Evolutionary conservation across 768 basidiomycete genomes (phyloP).

Genomic region (Tylopilus sp.): DNA sequence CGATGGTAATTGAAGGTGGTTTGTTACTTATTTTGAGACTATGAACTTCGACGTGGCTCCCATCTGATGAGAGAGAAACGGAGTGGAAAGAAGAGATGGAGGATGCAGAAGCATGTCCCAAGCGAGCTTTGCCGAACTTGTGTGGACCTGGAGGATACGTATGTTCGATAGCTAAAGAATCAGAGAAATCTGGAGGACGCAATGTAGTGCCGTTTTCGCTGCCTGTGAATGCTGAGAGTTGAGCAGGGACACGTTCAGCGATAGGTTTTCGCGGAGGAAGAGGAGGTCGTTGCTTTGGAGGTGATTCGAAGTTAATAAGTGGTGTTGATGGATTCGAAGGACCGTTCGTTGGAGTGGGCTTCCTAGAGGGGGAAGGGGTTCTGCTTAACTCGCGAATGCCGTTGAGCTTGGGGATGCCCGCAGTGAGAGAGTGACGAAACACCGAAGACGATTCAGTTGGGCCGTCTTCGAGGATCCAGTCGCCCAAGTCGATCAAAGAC

Average conservation of each 20-base stretch:
- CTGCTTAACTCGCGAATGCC: conserved; percentile 20
- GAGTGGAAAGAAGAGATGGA: conserved; percentile 84
- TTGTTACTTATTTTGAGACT: conserved; percentile 23
- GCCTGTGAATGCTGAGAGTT: conserved; percentile 18
- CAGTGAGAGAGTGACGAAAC: conserved; percentile 7
- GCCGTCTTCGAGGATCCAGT: conserved; percentile 70
- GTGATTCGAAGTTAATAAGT: conserved; percentile 57
- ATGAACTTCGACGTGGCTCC: conserved; percentile 28
- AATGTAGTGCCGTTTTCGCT: conserved; percentile 17
- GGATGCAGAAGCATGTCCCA: conserved; percentile 57
- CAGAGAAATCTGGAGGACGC: conserved; percentile 36
- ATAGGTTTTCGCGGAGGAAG: conserved; percentile 67
- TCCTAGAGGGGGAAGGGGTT: conserved; percentile 22
- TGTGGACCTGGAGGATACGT: conserved; percentile 48
- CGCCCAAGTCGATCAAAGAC: conserved; percentile 67
- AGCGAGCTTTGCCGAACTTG: conserved; percentile 31
- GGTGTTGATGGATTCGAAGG: conserved; percentile 30
- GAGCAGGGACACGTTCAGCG: conserved; percentile 37
- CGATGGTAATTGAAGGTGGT: conserved; percentile 46
- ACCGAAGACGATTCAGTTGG: conserved; percentile 29
- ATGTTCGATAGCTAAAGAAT: conserved; percentile 55
- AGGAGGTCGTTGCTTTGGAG: conserved; percentile 49
- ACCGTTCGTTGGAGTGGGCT: not conserved
- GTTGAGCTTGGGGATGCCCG: conserved; percentile 14
- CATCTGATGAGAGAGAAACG: conserved; percentile 72